Percentiles rank a stretch among this genome's conserved stretches.
Evolutionary conservation across 495 filamentous ascomycete species (phyloP).

Genomic region (Elasticomyces elasticus): DNA sequence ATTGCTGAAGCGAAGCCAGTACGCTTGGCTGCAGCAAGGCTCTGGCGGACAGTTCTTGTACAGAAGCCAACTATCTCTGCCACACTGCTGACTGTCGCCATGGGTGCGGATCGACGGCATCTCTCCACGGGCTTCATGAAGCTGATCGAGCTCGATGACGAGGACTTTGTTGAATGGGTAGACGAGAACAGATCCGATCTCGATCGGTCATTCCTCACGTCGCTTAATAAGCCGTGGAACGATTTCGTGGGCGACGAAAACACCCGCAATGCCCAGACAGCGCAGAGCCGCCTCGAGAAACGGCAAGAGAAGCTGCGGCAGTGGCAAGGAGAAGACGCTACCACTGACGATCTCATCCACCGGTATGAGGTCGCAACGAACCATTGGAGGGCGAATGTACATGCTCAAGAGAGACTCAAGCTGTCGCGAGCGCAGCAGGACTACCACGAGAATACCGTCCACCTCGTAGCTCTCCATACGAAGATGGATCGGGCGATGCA

Average conservation of each 20-base stretch:
- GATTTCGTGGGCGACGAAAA: conserved; percentile 75
- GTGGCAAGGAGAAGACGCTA: conserved; percentile 60
- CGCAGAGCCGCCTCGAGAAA: conserved; percentile 54
- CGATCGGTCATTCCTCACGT: conserved; percentile 66
- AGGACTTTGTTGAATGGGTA: conserved; percentile 77
- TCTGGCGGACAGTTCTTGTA: conserved; percentile 84
- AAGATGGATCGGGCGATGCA: conserved; percentile 64
- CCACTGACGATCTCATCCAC: conserved; percentile 58
- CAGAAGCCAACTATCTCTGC: conserved; percentile 84
- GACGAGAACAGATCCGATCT: conserved; percentile 74
- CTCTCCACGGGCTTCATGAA: conserved; percentile 73
- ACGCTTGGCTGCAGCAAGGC: conserved; percentile 65
- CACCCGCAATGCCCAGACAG: conserved; percentile 58
- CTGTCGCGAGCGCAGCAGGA: conserved; percentile 81
- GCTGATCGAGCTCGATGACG: conserved; percentile 75
- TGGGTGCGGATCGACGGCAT: conserved; percentile 55
- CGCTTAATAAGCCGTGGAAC: conserved; percentile 73
- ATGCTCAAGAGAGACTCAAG: conserved; percentile 81
- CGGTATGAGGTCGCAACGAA: conserved; percentile 74
- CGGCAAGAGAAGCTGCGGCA: conserved; percentile 71
- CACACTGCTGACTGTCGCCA: conserved; percentile 57
- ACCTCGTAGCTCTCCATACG: conserved; percentile 60
- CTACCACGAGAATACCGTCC: conserved; percentile 74
- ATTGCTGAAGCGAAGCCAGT: conserved; percentile 53
- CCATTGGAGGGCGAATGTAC: conserved; percentile 91